phyloP scores from a whole-genome alignment of 2,329 filamentous ascomycete genomes.

The Pseudogymnoascus sp. region DNA sequence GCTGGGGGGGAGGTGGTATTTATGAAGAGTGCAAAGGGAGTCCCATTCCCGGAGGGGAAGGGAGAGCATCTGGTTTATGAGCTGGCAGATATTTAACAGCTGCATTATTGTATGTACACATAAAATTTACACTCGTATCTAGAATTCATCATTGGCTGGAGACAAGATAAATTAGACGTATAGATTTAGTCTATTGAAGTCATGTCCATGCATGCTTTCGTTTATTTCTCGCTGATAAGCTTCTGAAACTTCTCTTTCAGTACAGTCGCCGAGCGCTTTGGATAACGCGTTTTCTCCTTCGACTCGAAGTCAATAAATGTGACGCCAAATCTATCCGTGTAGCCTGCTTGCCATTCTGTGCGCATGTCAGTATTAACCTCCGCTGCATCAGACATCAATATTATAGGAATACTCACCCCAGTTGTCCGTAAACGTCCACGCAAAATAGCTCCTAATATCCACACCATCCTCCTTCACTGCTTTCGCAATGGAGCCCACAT shows the following conservation, averaged over 20 bases:
- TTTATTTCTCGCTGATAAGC: slow-evolving; percentile 56
- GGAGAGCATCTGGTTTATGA: not conserved
- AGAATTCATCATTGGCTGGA: not conserved
- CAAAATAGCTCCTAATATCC: slow-evolving; percentile 72
- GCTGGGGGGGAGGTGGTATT: slow-evolving; percentile 1
- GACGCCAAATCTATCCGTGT: slow-evolving; percentile 78
- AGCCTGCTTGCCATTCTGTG: slow-evolving; percentile 58
- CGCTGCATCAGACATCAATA: slow-evolving; percentile 27
- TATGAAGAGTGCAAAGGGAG: slow-evolving; percentile 5
- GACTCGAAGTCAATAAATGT: slow-evolving; percentile 77
- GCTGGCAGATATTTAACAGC: not conserved
- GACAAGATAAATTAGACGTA: not conserved
- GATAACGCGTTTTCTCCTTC: slow-evolving; percentile 63
- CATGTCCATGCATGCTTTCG: too few species aligned
- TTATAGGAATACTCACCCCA: slow-evolving; percentile 24
- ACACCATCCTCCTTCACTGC: slow-evolving; percentile 66
- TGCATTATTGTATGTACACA: not conserved
- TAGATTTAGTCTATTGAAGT: not conserved
- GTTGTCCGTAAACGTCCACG: slow-evolving; percentile 75
- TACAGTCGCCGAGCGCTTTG: slow-evolving; percentile 75
- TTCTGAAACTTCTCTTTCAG: slow-evolving; percentile 64
- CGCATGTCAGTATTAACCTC: slow-evolving; percentile 71
- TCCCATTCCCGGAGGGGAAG: not conserved
- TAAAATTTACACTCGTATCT: not conserved
- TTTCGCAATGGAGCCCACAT: slow-evolving; percentile 69